Percentiles rank a stretch among this genome's conserved stretches.
Conservation (phyloP, 169 alveolate genomes). For the Plasmodium berghei region DNA sequence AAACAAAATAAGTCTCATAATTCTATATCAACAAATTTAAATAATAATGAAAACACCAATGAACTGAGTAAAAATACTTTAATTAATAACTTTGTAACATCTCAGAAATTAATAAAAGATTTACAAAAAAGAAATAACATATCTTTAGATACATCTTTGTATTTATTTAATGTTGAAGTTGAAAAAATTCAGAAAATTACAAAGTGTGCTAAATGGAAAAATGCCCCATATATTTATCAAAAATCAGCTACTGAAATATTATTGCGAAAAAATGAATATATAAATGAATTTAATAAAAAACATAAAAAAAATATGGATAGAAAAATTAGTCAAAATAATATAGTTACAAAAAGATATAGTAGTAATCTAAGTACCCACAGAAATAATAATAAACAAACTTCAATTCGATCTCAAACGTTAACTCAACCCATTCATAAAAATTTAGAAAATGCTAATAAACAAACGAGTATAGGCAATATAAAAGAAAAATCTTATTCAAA, state of each 20-base stretch:
- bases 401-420: too few species aligned
- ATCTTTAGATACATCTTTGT: conserved; percentile 11
- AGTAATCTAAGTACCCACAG: too few species aligned
- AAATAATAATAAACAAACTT: too few species aligned
- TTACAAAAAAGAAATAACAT: conserved; percentile 25
- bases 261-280: conserved; percentile 17
- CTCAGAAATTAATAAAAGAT: conserved; percentile 39
- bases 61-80: conserved; percentile 1
- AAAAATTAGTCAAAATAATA: not conserved
- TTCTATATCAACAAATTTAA: not conserved
- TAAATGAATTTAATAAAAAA: conserved; percentile 5
- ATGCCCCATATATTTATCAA: conserved; percentile 44
- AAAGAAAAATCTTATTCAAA: too few species aligned
- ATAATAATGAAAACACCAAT: not conserved
- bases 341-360: not conserved
- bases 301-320: not conserved
- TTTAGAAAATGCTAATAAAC: too few species aligned
- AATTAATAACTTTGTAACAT: conserved; percentile 25
- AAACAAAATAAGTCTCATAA: conserved; percentile 13
- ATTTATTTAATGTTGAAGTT: conserved; percentile 20
- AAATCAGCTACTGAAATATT: conserved; percentile 44
- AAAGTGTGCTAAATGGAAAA: conserved; percentile 26
- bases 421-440: too few species aligned
- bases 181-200: conserved; percentile 21
- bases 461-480: too few species aligned